These are phyloP conservation scores for Rhizopus stolonifer DNA, from an alignment of 371 early-diverging fungal genomes.

Conservation along the genomic window DNA sequence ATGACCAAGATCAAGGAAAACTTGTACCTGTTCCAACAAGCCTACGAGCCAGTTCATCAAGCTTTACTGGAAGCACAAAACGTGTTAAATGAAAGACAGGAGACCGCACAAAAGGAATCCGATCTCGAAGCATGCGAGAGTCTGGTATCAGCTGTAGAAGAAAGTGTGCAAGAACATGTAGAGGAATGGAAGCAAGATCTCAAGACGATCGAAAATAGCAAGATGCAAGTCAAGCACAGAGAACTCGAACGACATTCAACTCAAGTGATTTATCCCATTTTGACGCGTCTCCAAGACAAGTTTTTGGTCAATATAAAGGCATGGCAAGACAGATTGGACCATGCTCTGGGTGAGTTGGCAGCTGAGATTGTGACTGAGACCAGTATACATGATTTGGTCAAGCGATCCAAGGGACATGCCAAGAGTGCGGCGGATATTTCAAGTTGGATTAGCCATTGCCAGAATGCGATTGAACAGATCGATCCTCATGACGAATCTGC, in stretches of 20 bases:
- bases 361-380: neutral
- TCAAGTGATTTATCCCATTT: neutral
- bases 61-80: neutral
- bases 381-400: slow-evolving; percentile 19
- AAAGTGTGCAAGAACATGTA: neutral
- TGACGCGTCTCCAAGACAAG: neutral
- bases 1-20: neutral
- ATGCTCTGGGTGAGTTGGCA: neutral
- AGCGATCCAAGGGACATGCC: slow-evolving; percentile 28
- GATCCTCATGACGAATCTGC: slow-evolving; percentile 8
- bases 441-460: slow-evolving; percentile 36
- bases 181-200: neutral
- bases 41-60: neutral
- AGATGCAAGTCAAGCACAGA: neutral
- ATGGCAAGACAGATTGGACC: neutral
- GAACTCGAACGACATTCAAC: neutral
- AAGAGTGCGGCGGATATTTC: slow-evolving; percentile 34
- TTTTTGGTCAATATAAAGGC: too few species aligned
- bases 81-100: slow-evolving; percentile 4
- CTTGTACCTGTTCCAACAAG: neutral
- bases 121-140: slow-evolving; percentile 4
- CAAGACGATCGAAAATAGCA: neutral
- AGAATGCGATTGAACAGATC: slow-evolving; percentile 25
- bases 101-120: slow-evolving; percentile 1
- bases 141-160: neutral